Conservation (phyloP, 345 rosid species). For the Trapa incisa region DNA sequence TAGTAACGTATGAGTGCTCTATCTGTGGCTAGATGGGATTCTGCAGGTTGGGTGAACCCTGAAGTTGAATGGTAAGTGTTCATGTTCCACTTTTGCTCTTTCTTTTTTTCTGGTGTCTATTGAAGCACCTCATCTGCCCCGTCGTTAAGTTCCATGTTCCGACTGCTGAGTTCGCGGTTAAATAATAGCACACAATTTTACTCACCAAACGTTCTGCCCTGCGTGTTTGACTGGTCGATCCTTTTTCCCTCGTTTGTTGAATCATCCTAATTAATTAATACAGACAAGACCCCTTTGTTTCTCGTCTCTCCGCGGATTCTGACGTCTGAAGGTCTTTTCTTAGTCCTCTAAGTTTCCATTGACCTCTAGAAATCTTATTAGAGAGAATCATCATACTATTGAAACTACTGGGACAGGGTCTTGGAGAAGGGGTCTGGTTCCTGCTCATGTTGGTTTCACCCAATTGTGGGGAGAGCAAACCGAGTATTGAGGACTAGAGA, state of each 20-base stretch:
- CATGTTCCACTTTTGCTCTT: background rate
- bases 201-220: slow-evolving; percentile 11
- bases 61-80: background rate
- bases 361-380: background rate
- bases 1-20: background rate
- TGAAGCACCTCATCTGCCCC: background rate
- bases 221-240: slow-evolving; percentile 19
- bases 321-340: slow-evolving; percentile 8
- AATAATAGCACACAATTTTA: background rate
- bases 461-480: background rate
- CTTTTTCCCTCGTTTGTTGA: slow-evolving; percentile 4
- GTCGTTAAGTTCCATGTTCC: background rate
- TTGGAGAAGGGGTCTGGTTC: background rate
- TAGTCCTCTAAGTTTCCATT: background rate
- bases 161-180: background rate
- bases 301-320: slow-evolving; percentile 4
- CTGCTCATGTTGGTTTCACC: background rate
- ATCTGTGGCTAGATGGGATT: background rate
- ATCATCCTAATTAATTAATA: background rate
- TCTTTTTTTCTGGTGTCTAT: background rate
- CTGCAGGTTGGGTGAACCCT: background rate
- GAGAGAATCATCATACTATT: background rate
- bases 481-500: background rate
- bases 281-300: background rate
- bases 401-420: too few species aligned